phyloP scores from a whole-genome alignment of 2,329 filamentous ascomycete species.

The Neospermospora avenae region DNA sequence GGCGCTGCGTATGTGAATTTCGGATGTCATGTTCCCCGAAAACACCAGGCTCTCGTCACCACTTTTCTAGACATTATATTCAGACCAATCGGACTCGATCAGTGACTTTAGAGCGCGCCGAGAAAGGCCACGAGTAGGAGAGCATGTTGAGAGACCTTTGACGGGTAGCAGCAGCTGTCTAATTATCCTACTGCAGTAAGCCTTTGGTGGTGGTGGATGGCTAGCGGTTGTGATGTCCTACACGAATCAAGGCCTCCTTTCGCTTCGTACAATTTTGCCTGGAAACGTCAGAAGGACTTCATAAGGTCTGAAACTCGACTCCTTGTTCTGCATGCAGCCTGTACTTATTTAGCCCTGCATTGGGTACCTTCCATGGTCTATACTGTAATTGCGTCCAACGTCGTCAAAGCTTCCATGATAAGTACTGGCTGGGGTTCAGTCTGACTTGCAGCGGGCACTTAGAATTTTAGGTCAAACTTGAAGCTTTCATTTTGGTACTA shows the following conservation, averaged over 20 bases:
- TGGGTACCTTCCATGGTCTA: not conserved
- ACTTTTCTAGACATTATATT: not conserved
- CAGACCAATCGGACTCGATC: not conserved
- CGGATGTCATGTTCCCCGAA: conserved; percentile 20
- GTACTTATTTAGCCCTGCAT: not conserved
- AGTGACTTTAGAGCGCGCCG: conserved; percentile 1
- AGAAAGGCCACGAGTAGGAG: conserved; percentile 4
- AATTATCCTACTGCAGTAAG: conserved; percentile 1
- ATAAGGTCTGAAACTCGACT: not conserved
- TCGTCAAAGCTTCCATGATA: not conserved
- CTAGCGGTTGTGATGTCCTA: not conserved
- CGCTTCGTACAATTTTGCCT: not conserved
- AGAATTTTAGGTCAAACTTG: not conserved
- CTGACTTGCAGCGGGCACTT: conserved; percentile 3
- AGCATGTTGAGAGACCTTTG: not conserved
- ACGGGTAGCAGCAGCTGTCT: conserved; percentile 12
- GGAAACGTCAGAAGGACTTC: not conserved
- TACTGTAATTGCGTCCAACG: not conserved
- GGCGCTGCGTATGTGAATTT: conserved; percentile 13
- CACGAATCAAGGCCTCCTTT: not conserved
- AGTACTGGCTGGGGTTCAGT: not conserved
- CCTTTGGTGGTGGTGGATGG: not conserved
- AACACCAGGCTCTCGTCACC: not conserved
- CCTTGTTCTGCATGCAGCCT: not conserved
- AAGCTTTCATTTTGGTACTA: not conserved